Conservation (phyloP, 805 yeast genomes). For the Suhomyces prunicola region DNA sequence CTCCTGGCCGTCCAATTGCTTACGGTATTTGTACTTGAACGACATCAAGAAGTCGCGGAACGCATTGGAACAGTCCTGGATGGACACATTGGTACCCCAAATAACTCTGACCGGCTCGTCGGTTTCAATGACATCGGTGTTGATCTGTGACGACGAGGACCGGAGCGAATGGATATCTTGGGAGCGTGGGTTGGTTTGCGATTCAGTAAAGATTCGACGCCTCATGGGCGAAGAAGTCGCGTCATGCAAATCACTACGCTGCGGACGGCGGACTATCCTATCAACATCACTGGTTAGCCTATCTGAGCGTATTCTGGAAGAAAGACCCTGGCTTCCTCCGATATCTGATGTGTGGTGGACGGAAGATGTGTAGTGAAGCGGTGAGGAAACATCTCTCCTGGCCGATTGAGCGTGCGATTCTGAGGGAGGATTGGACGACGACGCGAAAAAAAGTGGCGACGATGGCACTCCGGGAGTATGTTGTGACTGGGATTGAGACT, state of each 20-base stretch:
- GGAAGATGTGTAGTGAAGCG: slow-evolving; percentile 48
- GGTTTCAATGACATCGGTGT: slow-evolving; percentile 23
- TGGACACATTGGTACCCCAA: slow-evolving; percentile 98
- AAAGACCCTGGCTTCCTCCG: slow-evolving; percentile 15
- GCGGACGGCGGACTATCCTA: slow-evolving; percentile 45
- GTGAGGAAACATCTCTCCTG: slow-evolving; percentile 43
- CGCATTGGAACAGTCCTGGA: slow-evolving; percentile 76
- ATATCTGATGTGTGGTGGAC: slow-evolving; percentile 37
- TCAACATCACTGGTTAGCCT: slow-evolving; percentile 42
- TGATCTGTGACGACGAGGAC: slow-evolving; percentile 27
- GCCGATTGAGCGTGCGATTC: slow-evolving; percentile 23
- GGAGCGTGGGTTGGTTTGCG: slow-evolving; percentile 25
- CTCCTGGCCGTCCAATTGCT: slow-evolving; percentile 37
- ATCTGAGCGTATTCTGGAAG: slow-evolving; percentile 44
- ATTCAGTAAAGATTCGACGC: slow-evolving; percentile 58
- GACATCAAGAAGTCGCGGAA: slow-evolving; percentile 83
- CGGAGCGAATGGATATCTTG: slow-evolving; percentile 6
- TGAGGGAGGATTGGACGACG: slow-evolving; percentile 41
- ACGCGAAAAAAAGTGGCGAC: slow-evolving; percentile 54
- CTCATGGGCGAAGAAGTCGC: slow-evolving; percentile 63
- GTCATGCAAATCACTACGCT: slow-evolving; percentile 81
- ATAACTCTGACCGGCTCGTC: slow-evolving; percentile 85
- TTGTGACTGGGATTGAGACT: slow-evolving; percentile 35
- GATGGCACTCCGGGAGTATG: slow-evolving; percentile 45
- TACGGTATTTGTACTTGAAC: slow-evolving; percentile 75